Evolutionary conservation across 768 basidiomycete genomes (phyloP), one percentile per base, ranked within the genome.

Genomic region (Dioszegia aurantiaca): DNA sequence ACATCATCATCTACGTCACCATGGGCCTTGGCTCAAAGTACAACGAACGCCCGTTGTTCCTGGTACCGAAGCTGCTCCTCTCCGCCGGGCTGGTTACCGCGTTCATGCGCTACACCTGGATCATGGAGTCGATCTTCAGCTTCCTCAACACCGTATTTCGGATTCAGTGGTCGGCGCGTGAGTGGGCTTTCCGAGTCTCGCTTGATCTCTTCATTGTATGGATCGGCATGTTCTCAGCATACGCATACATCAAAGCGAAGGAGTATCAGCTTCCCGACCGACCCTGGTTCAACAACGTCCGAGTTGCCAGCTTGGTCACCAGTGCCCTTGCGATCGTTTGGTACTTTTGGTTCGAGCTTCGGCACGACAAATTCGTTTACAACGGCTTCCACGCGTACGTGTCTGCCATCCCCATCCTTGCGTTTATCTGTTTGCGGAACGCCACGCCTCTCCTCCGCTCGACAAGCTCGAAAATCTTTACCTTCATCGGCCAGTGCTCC

Each of bases 161-260:
- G 53, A 89, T 91, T 55, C 81, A 80, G 27, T 95, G 91, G 91
- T 88, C 87, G 5, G 85, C 89, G 6, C 80, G 78, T 19, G 91
- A 95, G 77, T 93, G 89, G 90, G 78, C 80, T 6, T 95, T 95
- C 82, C 86, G 91, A 39, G 86, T 90, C 68, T 86, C 83, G 19
- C 84, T 94, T 59, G 91, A 95, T 78, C 80, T 90, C 47, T 93
- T 86, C 82, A 87, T 92, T 66, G 88, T 89, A 17, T 93, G 90
- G 78, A 80, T 82, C 36, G 91, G 91, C 43, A 90, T 92, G 88
- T 77, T 92, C 64, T 77, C 84, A 23, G 85, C 91, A 1, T 77
- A 90, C 55, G 82, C 81, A 2, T 82, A 81, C 72, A 84, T 87
- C 79, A 93, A 89, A 77, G 78, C 85, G 59, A 86, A 86, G 26